Base-by-base conservation (phyloP, 495 filamentous ascomycete species). In the Haplographium delicatum region DNA sequence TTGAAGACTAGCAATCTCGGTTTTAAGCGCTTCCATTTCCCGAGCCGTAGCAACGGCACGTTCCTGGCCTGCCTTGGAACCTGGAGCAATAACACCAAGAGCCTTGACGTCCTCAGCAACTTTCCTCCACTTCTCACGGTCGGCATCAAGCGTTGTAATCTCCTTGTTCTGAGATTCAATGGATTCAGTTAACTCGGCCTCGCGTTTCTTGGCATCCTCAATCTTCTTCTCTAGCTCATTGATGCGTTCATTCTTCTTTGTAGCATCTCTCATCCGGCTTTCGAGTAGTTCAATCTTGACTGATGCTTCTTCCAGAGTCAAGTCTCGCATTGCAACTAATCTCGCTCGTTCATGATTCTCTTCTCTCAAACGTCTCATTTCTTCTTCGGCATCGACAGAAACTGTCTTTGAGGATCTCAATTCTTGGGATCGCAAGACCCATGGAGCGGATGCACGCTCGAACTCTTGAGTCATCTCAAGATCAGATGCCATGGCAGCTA, bases 281-380 rank as follows among this genome's bases (percentile, higher is more conserved):
- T 96, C 91, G 37, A 97, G 83, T 4, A 88, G 86, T 66, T 96
- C 93, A 60, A 95, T 91, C 65, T 95, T 94, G 52, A 95, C 85
- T 2, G 81, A 78, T 8, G 89, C 76, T 26, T 88, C 87, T 56
- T 86, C 84, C 16, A 89, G 69, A 20, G 71, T 72, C 50, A 85
- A 73, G 31, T 90, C 84, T 24, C 79, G 75, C 37, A 83, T 69
- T 7, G 80, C 81, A 57, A 81, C 81, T 57, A 72, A 78, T 61
- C 79, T 77, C 0, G 78, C 73, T 25, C 73, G 82, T 60, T 80
- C 85, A 48, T 80, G 62, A 72, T 83, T 69, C 47, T 91, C 84
- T 35, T 89, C 85, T 59, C 83, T 85, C 27, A 95, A 69, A 15
- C 80, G 79, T 9, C 78, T 80, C 35, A 90, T 76, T 58, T 91